Conservation (phyloP, 768 basidiomycete species). For the Favolaschia claudopus region DNA sequence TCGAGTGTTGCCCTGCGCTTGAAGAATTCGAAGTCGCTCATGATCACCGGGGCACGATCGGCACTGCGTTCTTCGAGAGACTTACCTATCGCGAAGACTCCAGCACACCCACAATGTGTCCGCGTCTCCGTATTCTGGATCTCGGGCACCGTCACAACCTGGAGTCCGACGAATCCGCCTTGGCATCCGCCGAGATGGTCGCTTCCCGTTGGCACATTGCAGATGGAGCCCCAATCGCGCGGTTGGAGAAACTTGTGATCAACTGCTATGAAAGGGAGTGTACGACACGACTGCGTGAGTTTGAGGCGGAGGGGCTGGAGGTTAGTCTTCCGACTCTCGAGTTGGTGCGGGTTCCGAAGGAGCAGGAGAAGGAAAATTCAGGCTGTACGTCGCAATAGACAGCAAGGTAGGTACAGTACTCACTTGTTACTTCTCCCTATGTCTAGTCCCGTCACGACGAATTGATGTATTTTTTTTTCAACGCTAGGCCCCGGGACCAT, state of each 20-base stretch:
- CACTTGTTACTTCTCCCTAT: no score
- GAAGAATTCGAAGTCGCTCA: background rate
- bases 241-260: background rate
- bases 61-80: background rate
- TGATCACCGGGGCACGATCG: background rate
- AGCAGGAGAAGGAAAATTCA: no score
- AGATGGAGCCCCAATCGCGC: background rate
- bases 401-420: no score
- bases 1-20: background rate
- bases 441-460: no score
- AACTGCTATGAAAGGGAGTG: background rate
- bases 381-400: no score
- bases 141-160: background rate
- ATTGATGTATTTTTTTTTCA: no score
- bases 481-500: no score
- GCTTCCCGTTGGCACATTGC: background rate
- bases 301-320: background rate
- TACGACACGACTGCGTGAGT: background rate
- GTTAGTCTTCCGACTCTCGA: no score
- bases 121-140: background rate
- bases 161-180: background rate
- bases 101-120: background rate
- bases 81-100: background rate
- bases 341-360: no score
- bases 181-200: background rate